These are phyloP conservation scores for Penicillium sp. DNA, from an alignment of 2,329 filamentous ascomycete species.

Conservation along the genomic window DNA sequence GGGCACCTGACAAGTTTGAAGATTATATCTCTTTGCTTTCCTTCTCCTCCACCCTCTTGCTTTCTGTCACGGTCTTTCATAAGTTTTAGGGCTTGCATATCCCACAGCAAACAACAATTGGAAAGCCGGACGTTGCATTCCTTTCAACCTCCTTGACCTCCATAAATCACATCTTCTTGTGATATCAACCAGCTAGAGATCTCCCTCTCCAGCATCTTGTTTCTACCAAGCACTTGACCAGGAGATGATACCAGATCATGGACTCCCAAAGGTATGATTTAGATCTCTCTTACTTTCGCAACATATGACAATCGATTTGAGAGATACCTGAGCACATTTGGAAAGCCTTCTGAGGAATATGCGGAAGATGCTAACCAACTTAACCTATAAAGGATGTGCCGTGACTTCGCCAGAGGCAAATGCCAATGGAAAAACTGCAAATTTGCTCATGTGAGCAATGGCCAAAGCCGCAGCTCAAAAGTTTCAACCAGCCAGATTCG, in stretches of 20 bases:
- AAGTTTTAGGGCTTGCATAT: neutral
- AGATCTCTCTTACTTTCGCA: neutral
- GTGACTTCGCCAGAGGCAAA: conserved; percentile 5
- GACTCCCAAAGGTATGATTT: neutral
- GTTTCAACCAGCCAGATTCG: neutral
- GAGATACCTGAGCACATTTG: neutral
- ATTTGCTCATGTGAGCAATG: conserved; percentile 9
- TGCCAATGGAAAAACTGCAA: conserved; percentile 11
- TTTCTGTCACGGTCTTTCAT: neutral
- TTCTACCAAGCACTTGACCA: neutral
- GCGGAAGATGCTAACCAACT: neutral
- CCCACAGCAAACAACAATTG: neutral
- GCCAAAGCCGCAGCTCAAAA: neutral
- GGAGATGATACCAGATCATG: neutral
- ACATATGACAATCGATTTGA: neutral
- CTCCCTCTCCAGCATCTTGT: neutral
- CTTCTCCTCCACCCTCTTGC: neutral
- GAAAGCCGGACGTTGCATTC: neutral
- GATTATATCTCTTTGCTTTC: neutral
- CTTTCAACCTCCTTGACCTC: neutral
- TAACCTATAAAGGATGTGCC: neutral
- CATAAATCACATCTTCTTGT: neutral
- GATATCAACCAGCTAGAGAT: neutral
- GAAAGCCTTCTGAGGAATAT: neutral
- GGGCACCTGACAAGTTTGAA: neutral